Base-by-base conservation (phyloP, 768 basidiomycete species). In the Psilocybe cyanescens region DNA sequence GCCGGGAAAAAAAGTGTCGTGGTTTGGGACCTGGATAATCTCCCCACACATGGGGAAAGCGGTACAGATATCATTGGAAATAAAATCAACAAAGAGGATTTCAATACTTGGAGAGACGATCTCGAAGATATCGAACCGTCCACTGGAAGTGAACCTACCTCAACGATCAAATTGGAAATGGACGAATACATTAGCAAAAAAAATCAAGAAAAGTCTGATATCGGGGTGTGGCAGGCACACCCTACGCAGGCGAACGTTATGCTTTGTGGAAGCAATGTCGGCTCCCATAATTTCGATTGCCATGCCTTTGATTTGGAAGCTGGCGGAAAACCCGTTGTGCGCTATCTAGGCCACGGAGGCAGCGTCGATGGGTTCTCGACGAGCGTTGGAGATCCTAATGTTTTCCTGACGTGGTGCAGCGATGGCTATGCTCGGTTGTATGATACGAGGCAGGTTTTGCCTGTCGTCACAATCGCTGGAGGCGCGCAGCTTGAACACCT, bases 341-440 rank as follows among this genome's bases (percentile, higher is more conserved):
- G 75, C 6, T 81, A 76, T 59, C 60, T 81, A 4, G 81, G 79
- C 1, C 75, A 79, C 56, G 79, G 76, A 7, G 79, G 71, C 1
- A 60, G 54, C 8, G 69, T 78, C 11, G 56, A 59, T 12, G 61
- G 52, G 8, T 71, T 81, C 59, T 72, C 78, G 6, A 78, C 74
- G 6, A 77, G 75, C 61, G 62, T 58, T 0, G 65, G 58, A 0
- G 78, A 79, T 53, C 71, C 74, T 3, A 74, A 76, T 58, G 46
- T 67, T 81, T 82, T 65, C 24, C 61, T 73, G n/a, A 79, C 77
- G 0, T 70, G 70, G 3, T 70, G 72, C 31, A 63, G 49, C 14
- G 81, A 83, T 58, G 79, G 81, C 1, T 70, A 70, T 45, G 77
- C 73, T 24, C 61, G 81, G 17, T 55, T 81, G 16, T 81, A 73